These are phyloP conservation scores for Incumbomyces lentus DNA, from an alignment of 2,329 filamentous ascomycete genomes.

Conservation along the genomic window DNA sequence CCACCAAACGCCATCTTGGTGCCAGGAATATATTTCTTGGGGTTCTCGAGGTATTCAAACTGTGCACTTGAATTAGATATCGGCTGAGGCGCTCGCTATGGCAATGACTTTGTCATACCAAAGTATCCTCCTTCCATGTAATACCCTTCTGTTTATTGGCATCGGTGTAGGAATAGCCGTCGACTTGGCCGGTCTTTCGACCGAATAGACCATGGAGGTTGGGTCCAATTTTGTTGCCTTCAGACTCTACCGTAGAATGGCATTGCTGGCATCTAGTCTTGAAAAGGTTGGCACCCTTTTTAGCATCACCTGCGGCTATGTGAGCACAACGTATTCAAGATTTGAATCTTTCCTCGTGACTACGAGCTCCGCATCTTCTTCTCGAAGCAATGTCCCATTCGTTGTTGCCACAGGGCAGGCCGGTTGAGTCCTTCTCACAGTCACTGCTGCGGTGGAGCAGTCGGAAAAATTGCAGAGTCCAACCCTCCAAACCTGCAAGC, in stretches of 20 bases:
- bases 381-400: too few relatives aligned
- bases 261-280: conserved; percentile 98
- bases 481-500: too few relatives aligned
- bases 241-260: conserved; percentile 85
- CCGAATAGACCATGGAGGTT: conserved; percentile 96
- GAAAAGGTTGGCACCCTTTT: conserved; percentile 98
- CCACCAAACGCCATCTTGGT: conserved; percentile 99
- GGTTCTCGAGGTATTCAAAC: conserved; percentile 99
- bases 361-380: too few relatives aligned
- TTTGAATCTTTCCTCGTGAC: too few relatives aligned
- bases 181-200: conserved; percentile 83
- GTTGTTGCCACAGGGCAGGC: too few relatives aligned
- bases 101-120: conserved; percentile 47
- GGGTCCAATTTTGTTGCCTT: conserved; percentile 96
- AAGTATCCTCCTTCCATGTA: conserved; percentile 72
- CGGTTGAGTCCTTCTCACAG: too few relatives aligned
- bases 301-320: conserved; percentile 61
- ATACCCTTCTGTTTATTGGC: conserved; percentile 98
- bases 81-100: not conserved
- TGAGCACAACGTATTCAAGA: not conserved
- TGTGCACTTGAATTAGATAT: conserved; percentile 26
- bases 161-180: conserved; percentile 95
- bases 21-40: conserved; percentile 99
- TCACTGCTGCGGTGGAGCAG: too few relatives aligned
- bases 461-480: too few relatives aligned